Percentiles rank a stretch among this genome's conserved stretches.
These are phyloP conservation scores for Diaporthe citri DNA, from an alignment of 2,329 filamentous ascomycete species.

Conservation along the genomic window DNA sequence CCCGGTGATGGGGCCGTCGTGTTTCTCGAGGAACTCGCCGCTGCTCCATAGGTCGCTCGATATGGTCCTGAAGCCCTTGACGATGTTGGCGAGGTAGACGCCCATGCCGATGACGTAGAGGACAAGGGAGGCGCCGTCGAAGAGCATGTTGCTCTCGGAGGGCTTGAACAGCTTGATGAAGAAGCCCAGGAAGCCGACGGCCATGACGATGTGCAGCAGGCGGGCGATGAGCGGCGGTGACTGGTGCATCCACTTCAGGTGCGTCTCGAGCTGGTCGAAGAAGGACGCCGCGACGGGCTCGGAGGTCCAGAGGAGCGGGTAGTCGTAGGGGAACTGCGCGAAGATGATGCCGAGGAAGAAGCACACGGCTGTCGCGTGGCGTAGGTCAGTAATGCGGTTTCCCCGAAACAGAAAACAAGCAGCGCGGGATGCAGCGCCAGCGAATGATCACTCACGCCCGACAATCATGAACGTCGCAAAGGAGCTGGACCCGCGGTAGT, in stretches of 20 bases:
- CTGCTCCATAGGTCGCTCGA: slow-evolving; percentile 74
- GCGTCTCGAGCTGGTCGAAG: slow-evolving; percentile 87
- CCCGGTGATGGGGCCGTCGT: slow-evolving; percentile 60
- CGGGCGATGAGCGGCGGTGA: slow-evolving; percentile 92
- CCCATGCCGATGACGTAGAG: slow-evolving; percentile 89
- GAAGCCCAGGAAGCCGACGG: slow-evolving; percentile 88
- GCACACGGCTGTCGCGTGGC: slow-evolving; percentile 74
- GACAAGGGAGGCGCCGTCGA: slow-evolving; percentile 85
- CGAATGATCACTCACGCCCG: slow-evolving; percentile 81
- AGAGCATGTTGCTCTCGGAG: slow-evolving; percentile 93
- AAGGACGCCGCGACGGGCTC: slow-evolving; percentile 74
- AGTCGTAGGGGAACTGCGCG: slow-evolving; percentile 96
- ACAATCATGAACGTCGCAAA: slow-evolving; percentile 98
- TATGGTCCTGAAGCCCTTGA: slow-evolving; percentile 91
- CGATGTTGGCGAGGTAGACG: slow-evolving; percentile 95
- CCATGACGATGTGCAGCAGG: slow-evolving; percentile 93
- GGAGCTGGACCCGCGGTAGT: slow-evolving; percentile 73
- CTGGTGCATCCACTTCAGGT: slow-evolving; percentile 91
- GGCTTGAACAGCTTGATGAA: slow-evolving; percentile 95
- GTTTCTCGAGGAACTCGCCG: slow-evolving; percentile 54
- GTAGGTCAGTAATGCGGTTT: slow-evolving; percentile 39
- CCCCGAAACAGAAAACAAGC: too few relatives aligned
- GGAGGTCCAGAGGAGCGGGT: slow-evolving; percentile 85
- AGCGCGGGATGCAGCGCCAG: too few relatives aligned
- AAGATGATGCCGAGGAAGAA: slow-evolving; percentile 99